Conservation (phyloP, 2,329 filamentous ascomycete genomes). For the Aspergillus pseudoterreus region DNA sequence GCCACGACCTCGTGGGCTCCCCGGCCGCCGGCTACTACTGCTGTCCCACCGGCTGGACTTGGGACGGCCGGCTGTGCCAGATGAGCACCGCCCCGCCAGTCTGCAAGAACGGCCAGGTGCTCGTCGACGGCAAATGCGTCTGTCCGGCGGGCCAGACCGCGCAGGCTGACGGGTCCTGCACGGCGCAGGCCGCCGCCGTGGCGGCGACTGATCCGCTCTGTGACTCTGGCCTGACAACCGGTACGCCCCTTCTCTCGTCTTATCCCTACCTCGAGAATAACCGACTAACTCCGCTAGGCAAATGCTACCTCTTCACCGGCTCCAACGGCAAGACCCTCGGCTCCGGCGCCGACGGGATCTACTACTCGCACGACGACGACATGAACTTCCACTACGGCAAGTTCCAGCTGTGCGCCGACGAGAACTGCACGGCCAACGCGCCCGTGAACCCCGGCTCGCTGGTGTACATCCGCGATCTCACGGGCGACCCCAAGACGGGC, state of each 20-base stretch:
- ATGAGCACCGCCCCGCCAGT: not conserved
- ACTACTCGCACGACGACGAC: constrained; percentile 4
- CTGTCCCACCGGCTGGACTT: constrained; percentile 7
- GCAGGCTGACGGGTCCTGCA: constrained; percentile 1
- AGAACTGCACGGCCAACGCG: constrained; percentile 1
- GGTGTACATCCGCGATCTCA: constrained; percentile 8
- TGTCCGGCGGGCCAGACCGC: constrained; percentile 1
- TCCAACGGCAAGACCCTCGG: constrained; percentile 10
- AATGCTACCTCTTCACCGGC: constrained; percentile 12
- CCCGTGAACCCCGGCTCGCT: constrained; percentile 5
- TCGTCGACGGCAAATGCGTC: constrained; percentile 9
- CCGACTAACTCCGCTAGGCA: constrained; percentile 1
- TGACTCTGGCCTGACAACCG: constrained; percentile 4
- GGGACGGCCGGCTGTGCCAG: constrained; percentile 6
- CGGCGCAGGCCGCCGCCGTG: not conserved
- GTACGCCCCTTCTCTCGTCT: not conserved
- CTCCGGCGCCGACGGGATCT: constrained; percentile 6
- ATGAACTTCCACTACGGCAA: constrained; percentile 9
- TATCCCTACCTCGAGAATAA: too few species aligned
- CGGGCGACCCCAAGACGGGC: constrained; percentile 6
- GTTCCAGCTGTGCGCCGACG: constrained; percentile 12
- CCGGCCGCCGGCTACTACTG: constrained; percentile 6
- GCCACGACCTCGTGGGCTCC: constrained; percentile 11
- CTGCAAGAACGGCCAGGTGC: constrained; percentile 6
- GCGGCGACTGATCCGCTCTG: not conserved